Percentiles rank a stretch among this genome's conserved stretches.
Evolutionary conservation across 345 rosid genomes (phyloP).

Genomic region (Rhizophora mangle): DNA sequence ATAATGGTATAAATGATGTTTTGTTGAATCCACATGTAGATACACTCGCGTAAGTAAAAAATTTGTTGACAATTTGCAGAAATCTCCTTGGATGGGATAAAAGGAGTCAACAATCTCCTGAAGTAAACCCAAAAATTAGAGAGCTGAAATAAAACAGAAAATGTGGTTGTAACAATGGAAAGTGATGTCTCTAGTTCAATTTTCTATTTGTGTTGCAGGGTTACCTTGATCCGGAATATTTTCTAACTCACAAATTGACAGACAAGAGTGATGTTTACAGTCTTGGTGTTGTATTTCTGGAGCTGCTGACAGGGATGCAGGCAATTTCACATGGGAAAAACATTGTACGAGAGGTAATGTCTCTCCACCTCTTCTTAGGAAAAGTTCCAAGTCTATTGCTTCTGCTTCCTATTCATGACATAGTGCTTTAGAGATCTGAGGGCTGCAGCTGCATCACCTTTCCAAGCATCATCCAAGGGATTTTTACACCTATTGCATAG

Average conservation of each 20-base stretch:
- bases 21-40: too few relatives aligned
- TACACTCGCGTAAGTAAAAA: too few relatives aligned
- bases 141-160: too few relatives aligned
- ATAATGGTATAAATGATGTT: too few relatives aligned
- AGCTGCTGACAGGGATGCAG: slow-evolving; percentile 90
- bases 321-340: slow-evolving; percentile 93
- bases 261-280: slow-evolving; percentile 98
- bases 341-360: slow-evolving; percentile 84
- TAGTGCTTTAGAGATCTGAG: background rate
- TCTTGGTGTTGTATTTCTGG: slow-evolving; percentile 88
- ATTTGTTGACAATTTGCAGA: too few relatives aligned
- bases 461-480: background rate
- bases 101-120: too few relatives aligned
- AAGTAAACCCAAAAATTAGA: too few relatives aligned
- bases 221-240: slow-evolving; percentile 94
- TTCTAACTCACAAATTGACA: slow-evolving; percentile 84
- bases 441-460: background rate
- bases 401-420: background rate
- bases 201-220: slow-evolving; percentile 52
- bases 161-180: too few relatives aligned
- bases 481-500: too few relatives aligned
- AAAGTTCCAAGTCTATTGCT: background rate
- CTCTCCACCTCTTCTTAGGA: slow-evolving; percentile 1
- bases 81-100: too few relatives aligned
- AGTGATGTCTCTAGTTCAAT: background rate